Evolutionary conservation across 2,329 filamentous ascomycete genomes (phyloP), one percentile per base, ranked within the genome.

Genomic region (Hymenoscyphus infarciens): DNA sequence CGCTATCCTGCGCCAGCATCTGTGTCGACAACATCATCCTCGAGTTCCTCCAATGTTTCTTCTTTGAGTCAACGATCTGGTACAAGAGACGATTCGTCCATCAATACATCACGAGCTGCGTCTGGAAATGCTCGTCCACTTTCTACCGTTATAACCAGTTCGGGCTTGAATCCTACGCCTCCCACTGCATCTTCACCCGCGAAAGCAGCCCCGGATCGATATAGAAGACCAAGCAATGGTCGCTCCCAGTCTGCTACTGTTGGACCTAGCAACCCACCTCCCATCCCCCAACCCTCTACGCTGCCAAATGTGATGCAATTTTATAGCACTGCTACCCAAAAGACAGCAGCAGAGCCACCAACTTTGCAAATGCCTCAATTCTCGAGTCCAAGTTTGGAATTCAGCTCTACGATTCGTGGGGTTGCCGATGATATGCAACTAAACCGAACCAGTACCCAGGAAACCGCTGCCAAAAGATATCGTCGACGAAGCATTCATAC

Each of bases 401-500:
- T 60, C 4, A 61, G 42, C 8, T 25, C 56, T 22, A 58, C 60
- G 57, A 25, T 65, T 11, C 62, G 57, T 39, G 60, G 35, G 29
- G 67, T 65, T 39, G 67, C 65, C 39, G 73, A 74, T 63, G 73
- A 74, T 63, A 64, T 73, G 63, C 83, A 87, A 61, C 72, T 91
- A 64, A 80, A 82, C 70, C 85, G 81, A 62, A 80, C 81, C 61
- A 75, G 80, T 29, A 74, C 78, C n/a, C 76, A 84, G 19, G 91
- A 94, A 31, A 82, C 89, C 39, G 42, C 42, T 22, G 84, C 87
- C 10, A 92, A 89, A 76, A 84, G 91, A 72, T 89, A 92, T 76
- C 84, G 92, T 70, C 86, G 92, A 73, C 87, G 92, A 68, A 97
- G 92, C 77, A 84, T 96, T 78, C 91, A 91, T 68, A 88, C 86